Evolutionary conservation across 768 basidiomycete species (phyloP).

Genomic region (Hericium erinaceus): DNA sequence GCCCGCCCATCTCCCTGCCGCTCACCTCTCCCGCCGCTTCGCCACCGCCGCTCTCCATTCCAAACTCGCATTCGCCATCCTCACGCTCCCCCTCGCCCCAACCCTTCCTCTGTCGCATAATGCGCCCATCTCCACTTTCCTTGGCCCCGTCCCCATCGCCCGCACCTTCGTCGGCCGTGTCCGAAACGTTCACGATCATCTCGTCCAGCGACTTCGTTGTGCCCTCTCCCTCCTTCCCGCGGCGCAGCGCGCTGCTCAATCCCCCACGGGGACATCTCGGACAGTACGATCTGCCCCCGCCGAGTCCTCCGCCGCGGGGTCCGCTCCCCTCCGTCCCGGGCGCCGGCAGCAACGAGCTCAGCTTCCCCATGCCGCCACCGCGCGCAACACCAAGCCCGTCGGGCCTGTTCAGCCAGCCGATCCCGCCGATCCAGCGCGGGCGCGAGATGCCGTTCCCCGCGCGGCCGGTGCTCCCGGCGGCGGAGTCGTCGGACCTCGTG

Average conservation of each 20-base stretch:
- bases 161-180: slow-evolving; percentile 2
- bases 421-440: too few species aligned
- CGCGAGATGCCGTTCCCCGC: too few species aligned
- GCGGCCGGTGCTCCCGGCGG: too few species aligned
- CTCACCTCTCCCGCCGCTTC: neutral
- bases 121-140: neutral
- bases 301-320: too few species aligned
- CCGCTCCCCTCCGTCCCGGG: too few species aligned
- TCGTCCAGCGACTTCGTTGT: slow-evolving; percentile 11
- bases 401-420: too few species aligned
- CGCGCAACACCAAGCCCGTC: too few species aligned
- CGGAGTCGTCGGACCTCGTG: too few species aligned
- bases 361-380: too few species aligned
- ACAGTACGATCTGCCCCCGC: slow-evolving; percentile 9
- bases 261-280: slow-evolving; percentile 8
- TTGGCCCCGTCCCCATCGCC: neutral
- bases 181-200: slow-evolving; percentile 5
- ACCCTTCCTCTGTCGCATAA: neutral
- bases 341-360: too few species aligned
- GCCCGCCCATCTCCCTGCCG: slow-evolving; percentile 2
- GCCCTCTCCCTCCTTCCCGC: neutral
- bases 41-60: neutral
- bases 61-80: too few species aligned
- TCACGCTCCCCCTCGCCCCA: neutral
- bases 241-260: neutral